Evolutionary conservation across 768 basidiomycete genomes (phyloP), one percentile per base, ranked within the genome.

Genomic region (Mycena albidolilacea): DNA sequence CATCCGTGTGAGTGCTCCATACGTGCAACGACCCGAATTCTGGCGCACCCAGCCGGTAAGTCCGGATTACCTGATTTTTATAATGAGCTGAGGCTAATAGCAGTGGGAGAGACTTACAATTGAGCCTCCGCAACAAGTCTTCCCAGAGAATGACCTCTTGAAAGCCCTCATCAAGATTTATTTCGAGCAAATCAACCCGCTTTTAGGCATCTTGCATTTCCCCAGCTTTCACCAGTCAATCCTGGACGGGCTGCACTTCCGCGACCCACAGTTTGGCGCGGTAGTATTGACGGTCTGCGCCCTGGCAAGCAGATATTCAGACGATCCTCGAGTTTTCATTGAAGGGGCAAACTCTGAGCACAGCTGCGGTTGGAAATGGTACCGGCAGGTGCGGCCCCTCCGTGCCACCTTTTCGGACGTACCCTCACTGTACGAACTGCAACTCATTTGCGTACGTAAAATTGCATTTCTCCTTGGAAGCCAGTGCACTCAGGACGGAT

Each of bases 211-310:
- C 8, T 81, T 97, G 5, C 94, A 95, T 76, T 86, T 87, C 0
- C 90, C 90, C 0, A 87, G 87, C 10, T 95, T 95, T 74, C 83
- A 89, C 63, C 81, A 82, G 35, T 84, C 86, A 35, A 74, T 92
- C 14, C 74, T 75, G 1, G 81, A 85, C 5, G 85, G 85, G 0
- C 77, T 88, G 12, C 90, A 94, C 78, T 75, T 87, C 12, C 81
- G 80, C 7, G 87, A 93, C 65, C 52, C 80, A 0, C 77, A 83
- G 0, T 94, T 95, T 78, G 89, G 85, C 0, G 80, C 85, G 39
- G 85, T 87, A 1, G 89, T 95, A 50, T 85, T 95, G 17, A 81
- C 90, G 5, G 87, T 93, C 0, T 93, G 92, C 78, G 92, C 95
- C 0, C 79, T 89, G 50, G 93, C 83, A 19, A 81, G 82, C 71